Conservation (phyloP, 768 basidiomycete genomes). For the Podaxis mareebaensis region DNA sequence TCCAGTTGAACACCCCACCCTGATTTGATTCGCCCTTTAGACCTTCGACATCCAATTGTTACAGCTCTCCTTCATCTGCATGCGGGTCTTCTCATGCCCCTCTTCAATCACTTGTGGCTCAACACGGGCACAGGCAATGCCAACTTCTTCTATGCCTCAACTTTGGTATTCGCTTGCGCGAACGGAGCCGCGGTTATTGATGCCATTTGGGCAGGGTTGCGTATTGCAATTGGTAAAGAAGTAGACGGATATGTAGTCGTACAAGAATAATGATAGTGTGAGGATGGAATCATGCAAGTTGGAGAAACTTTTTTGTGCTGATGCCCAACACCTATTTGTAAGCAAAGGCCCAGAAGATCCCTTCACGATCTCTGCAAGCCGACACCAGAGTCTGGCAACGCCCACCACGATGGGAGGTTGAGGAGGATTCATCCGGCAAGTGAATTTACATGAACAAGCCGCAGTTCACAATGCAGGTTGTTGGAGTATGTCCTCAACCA, state of each 20-base stretch:
- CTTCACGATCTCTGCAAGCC: too few species aligned
- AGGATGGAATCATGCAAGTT: too few species aligned
- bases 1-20: background rate
- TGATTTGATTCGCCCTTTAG: conserved; percentile 37
- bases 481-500: conserved; percentile 43
- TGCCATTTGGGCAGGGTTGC: conserved; percentile 79
- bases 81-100: conserved; percentile 80
- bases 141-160: conserved; percentile 97
- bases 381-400: too few species aligned
- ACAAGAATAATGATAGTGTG: conserved; percentile 47
- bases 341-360: too few species aligned
- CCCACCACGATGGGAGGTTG: too few species aligned
- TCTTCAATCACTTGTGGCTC: conserved; percentile 93
- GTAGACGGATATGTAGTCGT: conserved; percentile 54
- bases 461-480: conserved; percentile 19
- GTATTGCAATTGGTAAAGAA: conserved; percentile 64
- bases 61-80: conserved; percentile 83
- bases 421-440: background rate
- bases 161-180: conserved; percentile 88
- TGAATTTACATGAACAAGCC: background rate
- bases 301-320: too few species aligned
- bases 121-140: conserved; percentile 92
- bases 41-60: conserved; percentile 83
- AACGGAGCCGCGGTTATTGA: conserved; percentile 86
- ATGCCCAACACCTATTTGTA: too few species aligned